Base-by-base conservation (phyloP, 768 basidiomycete species). In the Boletus speciosus region DNA sequence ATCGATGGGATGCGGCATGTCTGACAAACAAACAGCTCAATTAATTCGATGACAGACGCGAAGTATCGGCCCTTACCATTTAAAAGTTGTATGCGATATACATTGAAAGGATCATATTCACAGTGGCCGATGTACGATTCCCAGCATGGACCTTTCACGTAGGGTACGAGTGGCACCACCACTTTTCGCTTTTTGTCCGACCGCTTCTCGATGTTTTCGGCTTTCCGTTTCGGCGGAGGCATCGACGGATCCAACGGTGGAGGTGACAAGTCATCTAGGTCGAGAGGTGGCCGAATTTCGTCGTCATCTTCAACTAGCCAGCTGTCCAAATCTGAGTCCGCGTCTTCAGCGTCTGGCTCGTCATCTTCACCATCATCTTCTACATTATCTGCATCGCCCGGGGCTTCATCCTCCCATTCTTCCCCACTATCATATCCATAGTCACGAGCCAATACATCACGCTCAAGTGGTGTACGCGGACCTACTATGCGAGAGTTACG, bases 351-450 rank as follows among this genome's bases (percentile, higher is more conserved):
- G 10, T 83, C 85, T 5, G 79, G 84, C 14, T 83, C 86, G 12
- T 78, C 85, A 15, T 90, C 90, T 6, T 88, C 85, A 19, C 63
- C 77, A 35, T 73, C 74, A 39, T 76, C 76, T 7, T 86, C 81
- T 51, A 90, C 87, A 46, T 90, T 90, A 47, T 86, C 91, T 11
- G 83, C 90, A 23, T 86, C 91, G 4, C 79, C 81, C 12, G 76
- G 78, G 21, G 85, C 84, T 66, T 94, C 93, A 53, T 88, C 90
- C 58, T 93, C 92, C 97, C 97, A 98, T 61, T 98, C 97, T 61
- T 86, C 93, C 14, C 92, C 96, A 48, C 91, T 94, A 73, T 99
- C 95, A 65, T 95, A 92, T 5, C 81, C 81, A 68, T 98, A 99
- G 71, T 98, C 93, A 50, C 90, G 79, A 12, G 81, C 78, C 1